Evolutionary conservation across 2,329 filamentous ascomycete species (phyloP).

Genomic region (Calonectria montana): DNA sequence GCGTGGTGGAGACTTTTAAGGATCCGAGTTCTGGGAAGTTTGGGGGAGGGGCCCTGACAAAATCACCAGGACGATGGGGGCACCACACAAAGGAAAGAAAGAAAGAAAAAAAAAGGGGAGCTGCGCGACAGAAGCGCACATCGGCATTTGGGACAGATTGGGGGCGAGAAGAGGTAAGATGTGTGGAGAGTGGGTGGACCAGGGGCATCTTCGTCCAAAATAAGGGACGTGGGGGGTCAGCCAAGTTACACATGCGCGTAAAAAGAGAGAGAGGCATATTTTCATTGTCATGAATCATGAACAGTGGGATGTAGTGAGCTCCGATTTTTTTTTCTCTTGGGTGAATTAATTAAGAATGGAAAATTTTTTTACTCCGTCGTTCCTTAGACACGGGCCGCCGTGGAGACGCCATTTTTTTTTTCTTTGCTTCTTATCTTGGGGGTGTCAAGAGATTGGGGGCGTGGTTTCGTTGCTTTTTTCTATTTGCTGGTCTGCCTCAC

Average conservation of each 20-base stretch:
- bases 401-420: not conserved
- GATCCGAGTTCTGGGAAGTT: slow-evolving; percentile 20
- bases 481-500: not conserved
- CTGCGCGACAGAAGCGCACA: not conserved
- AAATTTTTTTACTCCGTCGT: not conserved
- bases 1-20: not conserved
- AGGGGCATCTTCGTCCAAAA: not conserved
- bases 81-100: not conserved
- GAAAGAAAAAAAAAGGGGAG: not conserved
- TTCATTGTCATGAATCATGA: not conserved
- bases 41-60: slow-evolving; percentile 22
- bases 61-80: slow-evolving; percentile 9
- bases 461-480: not conserved
- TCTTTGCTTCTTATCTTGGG: not conserved
- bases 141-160: slow-evolving; percentile 24
- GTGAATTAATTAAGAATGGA: not conserved
- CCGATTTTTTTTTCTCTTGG: not conserved
- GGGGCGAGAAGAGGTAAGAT: slow-evolving; percentile 30
- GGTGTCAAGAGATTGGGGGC: not conserved
- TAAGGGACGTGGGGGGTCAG: not conserved
- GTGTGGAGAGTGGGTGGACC: slow-evolving; percentile 22
- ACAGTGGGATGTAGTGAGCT: not conserved
- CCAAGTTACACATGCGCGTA: not conserved
- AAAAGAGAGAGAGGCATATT: not conserved
- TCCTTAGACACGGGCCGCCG: not conserved